These are phyloP conservation scores for Talaromyces nanjingensis DNA, from an alignment of 495 filamentous ascomycete genomes.

Conservation along the genomic window DNA sequence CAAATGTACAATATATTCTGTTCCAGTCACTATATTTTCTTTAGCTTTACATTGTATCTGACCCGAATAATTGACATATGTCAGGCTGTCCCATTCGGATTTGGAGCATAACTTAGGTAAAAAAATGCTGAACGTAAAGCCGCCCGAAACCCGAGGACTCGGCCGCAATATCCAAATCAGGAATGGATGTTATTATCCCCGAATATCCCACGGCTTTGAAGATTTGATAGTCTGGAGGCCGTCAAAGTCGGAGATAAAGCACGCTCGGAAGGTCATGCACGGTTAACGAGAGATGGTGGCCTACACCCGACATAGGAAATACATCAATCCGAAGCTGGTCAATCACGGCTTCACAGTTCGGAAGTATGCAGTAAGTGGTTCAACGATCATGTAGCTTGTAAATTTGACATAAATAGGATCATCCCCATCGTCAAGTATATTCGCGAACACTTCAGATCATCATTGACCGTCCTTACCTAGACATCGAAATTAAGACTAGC, in stretches of 20 bases:
- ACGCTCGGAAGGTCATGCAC: not conserved
- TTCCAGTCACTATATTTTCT: not conserved
- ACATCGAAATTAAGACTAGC: not conserved
- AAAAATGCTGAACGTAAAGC: not conserved
- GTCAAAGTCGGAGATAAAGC: not conserved
- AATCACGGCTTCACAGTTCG: not conserved
- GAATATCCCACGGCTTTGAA: not conserved
- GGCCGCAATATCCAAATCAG: not conserved
- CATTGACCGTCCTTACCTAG: not conserved
- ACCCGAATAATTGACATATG: not conserved
- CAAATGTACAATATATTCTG: not conserved
- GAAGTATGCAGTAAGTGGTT: not conserved
- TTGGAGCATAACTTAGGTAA: not conserved
- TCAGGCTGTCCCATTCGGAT: not conserved
- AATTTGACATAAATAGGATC: not conserved
- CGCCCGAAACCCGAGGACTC: not conserved
- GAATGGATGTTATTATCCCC: not conserved
- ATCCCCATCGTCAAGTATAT: not conserved
- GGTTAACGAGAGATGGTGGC: not conserved
- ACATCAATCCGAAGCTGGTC: not conserved
- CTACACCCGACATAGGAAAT: not conserved
- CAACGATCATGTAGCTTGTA: not conserved
- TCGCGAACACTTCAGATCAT: not conserved
- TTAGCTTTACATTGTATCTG: not conserved
- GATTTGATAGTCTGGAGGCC: not conserved